These are phyloP conservation scores for Ceratocystis variospora DNA, from an alignment of 2,329 filamentous ascomycete genomes.

Conservation along the genomic window DNA sequence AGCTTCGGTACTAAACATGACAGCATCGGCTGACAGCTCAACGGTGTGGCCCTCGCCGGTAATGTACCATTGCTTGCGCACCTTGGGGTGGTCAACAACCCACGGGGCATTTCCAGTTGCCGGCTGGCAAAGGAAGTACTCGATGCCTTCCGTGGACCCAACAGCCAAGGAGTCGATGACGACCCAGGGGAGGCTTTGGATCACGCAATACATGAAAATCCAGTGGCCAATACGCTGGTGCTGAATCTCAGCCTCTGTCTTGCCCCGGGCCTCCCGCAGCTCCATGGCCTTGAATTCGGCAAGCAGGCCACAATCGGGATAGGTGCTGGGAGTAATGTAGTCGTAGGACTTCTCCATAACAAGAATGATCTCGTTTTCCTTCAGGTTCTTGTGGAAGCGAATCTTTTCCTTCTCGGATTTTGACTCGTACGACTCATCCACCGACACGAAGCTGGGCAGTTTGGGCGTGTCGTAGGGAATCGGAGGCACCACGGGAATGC, in stretches of 20 bases:
- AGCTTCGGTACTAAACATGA: constrained; percentile 48
- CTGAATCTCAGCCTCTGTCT: constrained; percentile 49
- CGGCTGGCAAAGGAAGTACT: constrained; percentile 70
- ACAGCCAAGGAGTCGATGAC: constrained; percentile 62
- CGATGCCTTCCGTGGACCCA: constrained; percentile 54
- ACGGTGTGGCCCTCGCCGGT: constrained; percentile 47
- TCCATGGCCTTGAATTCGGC: constrained; percentile 60
- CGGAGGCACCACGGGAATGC: constrained; percentile 77
- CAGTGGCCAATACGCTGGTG: constrained; percentile 65
- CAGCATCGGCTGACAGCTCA: constrained; percentile 45
- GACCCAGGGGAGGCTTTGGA: constrained; percentile 65
- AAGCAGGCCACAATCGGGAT: constrained; percentile 41
- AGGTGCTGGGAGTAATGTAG: constrained; percentile 43
- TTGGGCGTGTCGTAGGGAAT: constrained; percentile 81
- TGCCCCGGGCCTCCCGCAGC: constrained; percentile 49
- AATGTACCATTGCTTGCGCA: constrained; percentile 60
- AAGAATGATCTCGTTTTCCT: constrained; percentile 62
- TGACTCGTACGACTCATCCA: constrained; percentile 49
- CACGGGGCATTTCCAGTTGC: constrained; percentile 61
- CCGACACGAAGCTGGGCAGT: constrained; percentile 53
- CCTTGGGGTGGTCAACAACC: constrained; percentile 50
- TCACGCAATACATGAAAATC: constrained; percentile 66
- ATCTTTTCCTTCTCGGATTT: constrained; percentile 60
- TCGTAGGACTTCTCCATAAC: constrained; percentile 76
- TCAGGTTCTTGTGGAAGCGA: constrained; percentile 58